Evolutionary conservation across 2,329 filamentous ascomycete genomes (phyloP).

Genomic region (Epichloe coenophiala): DNA sequence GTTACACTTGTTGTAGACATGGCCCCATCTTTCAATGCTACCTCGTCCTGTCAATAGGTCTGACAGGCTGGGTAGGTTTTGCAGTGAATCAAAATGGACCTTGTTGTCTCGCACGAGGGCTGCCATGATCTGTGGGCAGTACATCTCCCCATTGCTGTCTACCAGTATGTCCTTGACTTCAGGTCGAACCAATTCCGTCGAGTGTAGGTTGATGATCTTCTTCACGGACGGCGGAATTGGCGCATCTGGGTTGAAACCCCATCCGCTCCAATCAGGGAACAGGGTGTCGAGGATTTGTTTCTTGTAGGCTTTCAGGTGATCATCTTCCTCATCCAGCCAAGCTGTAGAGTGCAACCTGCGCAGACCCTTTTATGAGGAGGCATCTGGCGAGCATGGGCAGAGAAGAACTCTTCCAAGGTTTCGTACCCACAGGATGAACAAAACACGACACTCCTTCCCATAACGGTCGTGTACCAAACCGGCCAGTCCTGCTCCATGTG

Average conservation of each 20-base stretch:
- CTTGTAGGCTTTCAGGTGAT: conserved; percentile 15
- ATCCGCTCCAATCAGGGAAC: conserved; percentile 14
- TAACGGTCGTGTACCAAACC: conserved; percentile 12
- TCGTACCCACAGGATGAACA: conserved; percentile 23
- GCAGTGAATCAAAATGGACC: conserved; percentile 15
- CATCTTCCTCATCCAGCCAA: conserved; percentile 16
- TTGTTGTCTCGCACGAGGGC: conserved; percentile 15
- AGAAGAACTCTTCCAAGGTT: conserved; percentile 19
- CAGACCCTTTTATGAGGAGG: conserved; percentile 13
- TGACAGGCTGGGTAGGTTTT: conserved; percentile 14
- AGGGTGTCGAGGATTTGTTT: conserved; percentile 9
- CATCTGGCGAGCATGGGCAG: not conserved
- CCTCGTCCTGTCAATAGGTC: conserved; percentile 5
- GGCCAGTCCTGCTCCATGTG: conserved; percentile 10
- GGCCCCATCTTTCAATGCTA: not conserved
- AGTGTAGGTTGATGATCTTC: conserved; percentile 11
- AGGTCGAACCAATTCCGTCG: conserved; percentile 6
- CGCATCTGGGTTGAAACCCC: conserved; percentile 18
- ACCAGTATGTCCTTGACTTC: conserved; percentile 1
- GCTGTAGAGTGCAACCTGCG: conserved; percentile 17
- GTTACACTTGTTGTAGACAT: conserved; percentile 6
- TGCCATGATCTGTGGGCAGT: not conserved
- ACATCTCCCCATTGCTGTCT: conserved; percentile 6
- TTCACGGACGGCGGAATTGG: conserved; percentile 11
- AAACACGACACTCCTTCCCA: conserved; percentile 14